Evolutionary conservation across 495 filamentous ascomycete species (phyloP).

Genomic region (Daldinia concentrica): DNA sequence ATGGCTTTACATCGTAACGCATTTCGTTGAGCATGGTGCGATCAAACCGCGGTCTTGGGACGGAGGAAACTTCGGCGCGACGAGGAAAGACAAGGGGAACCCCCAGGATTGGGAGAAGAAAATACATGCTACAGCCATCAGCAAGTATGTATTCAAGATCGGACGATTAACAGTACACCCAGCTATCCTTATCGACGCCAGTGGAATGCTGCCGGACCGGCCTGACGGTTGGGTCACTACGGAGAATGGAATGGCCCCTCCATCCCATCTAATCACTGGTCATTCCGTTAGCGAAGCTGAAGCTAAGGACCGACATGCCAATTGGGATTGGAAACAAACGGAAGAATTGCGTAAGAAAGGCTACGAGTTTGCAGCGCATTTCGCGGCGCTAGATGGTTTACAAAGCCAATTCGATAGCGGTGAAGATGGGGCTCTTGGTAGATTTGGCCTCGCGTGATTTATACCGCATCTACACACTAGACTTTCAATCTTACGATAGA

Average conservation of each 20-base stretch:
- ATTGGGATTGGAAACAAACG: slow-evolving; percentile 61
- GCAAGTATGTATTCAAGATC: slow-evolving; percentile 71
- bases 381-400: slow-evolving; percentile 61
- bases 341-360: slow-evolving; percentile 59
- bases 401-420: slow-evolving; percentile 59
- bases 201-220: slow-evolving; percentile 72
- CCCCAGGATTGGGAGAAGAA: slow-evolving; percentile 50
- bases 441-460: slow-evolving; percentile 54
- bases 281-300: slow-evolving; percentile 35
- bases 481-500: slow-evolving; percentile 16
- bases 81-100: slow-evolving; percentile 38
- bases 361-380: slow-evolving; percentile 58
- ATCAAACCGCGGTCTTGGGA: slow-evolving; percentile 56
- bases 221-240: slow-evolving; percentile 58
- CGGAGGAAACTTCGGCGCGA: slow-evolving; percentile 45
- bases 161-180: slow-evolving; percentile 86
- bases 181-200: slow-evolving; percentile 74
- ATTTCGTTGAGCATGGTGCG: slow-evolving; percentile 63
- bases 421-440: slow-evolving; percentile 57
- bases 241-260: slow-evolving; percentile 48
- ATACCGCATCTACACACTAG: slow-evolving; percentile 3
- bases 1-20: slow-evolving; percentile 61
- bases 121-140: slow-evolving; percentile 63
- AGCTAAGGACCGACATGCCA: slow-evolving; percentile 33
- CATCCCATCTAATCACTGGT: slow-evolving; percentile 25